These are phyloP conservation scores for Zygosaccharomyces lentus DNA, from an alignment of 805 yeast genomes.

Conservation along the genomic window DNA sequence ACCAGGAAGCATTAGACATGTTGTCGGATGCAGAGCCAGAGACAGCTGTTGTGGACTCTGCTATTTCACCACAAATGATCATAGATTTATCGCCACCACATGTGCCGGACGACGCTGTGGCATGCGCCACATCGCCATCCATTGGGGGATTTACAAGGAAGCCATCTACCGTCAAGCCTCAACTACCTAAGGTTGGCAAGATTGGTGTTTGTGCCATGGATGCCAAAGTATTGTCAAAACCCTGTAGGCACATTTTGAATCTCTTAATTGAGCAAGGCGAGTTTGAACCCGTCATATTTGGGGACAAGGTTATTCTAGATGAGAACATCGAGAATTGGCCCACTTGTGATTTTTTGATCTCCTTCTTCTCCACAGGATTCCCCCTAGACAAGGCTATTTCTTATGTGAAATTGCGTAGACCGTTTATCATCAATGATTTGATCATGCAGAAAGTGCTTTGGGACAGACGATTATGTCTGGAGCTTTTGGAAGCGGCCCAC, in stretches of 20 bases:
- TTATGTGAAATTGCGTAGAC: slow-evolving; percentile 84
- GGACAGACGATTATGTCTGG: slow-evolving; percentile 89
- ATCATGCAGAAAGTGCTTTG: slow-evolving; percentile 90
- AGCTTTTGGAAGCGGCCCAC: slow-evolving; percentile 68
- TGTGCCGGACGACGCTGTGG: slow-evolving; percentile 23
- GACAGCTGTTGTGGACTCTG: slow-evolving; percentile 8
- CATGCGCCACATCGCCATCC: slow-evolving; percentile 6
- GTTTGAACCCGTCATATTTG: slow-evolving; percentile 93
- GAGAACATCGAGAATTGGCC: slow-evolving; percentile 98
- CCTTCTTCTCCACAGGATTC: slow-evolving; percentile 93
- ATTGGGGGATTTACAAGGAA: slow-evolving; percentile 22
- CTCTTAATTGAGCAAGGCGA: slow-evolving; percentile 88
- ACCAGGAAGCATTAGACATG: slow-evolving; percentile 3
- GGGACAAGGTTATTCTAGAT: slow-evolving; percentile 93
- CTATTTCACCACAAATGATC: slow-evolving; percentile 9
- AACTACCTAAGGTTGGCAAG: slow-evolving; percentile 74
- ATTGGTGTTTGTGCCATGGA: slow-evolving; percentile 99
- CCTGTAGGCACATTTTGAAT: slow-evolving; percentile 86
- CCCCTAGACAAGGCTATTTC: slow-evolving; percentile 93
- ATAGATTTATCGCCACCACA: slow-evolving; percentile 13
- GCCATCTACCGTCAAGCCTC: slow-evolving; percentile 34
- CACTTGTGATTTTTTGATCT: slow-evolving; percentile 89
- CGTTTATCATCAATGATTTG: slow-evolving; percentile 83
- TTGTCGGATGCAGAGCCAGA: slow-evolving; percentile 9
- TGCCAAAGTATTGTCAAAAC: slow-evolving; percentile 90